Evolutionary conservation across 2,329 filamentous ascomycete species (phyloP).

Genomic region (Endoconidiophora laricicola): DNA sequence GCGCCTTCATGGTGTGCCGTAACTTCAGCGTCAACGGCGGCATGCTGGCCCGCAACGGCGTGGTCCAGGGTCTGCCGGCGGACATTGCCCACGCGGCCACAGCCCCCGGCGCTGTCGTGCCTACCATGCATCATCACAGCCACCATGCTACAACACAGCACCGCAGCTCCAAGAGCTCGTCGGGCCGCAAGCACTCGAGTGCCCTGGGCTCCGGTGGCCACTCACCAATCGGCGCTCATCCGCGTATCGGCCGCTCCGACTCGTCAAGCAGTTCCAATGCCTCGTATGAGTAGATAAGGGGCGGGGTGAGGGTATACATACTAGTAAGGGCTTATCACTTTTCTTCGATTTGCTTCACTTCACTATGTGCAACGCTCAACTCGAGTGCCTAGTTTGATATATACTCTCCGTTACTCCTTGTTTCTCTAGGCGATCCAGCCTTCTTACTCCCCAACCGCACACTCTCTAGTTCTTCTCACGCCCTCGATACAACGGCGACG

Average conservation of each 20-base stretch:
- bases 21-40: conserved; percentile 96
- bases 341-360: background rate
- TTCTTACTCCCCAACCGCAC: background rate
- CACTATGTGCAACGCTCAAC: background rate
- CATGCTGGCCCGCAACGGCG: conserved; percentile 59
- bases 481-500: conserved; percentile 2
- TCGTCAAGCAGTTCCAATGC: conserved; percentile 39
- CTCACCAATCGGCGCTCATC: conserved; percentile 1
- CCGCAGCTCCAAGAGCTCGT: background rate
- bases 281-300: conserved; percentile 33
- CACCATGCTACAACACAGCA: background rate
- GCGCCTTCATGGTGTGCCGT: conserved; percentile 91
- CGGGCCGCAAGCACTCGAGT: background rate
- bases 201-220: background rate
- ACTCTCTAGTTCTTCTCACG: background rate
- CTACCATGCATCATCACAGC: conserved; percentile 36
- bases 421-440: background rate
- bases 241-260: conserved; percentile 10
- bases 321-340: no score
- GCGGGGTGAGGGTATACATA: background rate
- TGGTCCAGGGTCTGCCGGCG: conserved; percentile 48
- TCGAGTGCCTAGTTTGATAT: background rate
- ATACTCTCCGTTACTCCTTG: background rate
- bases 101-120: conserved; percentile 25
- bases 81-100: conserved; percentile 31